These are phyloP conservation scores for Trichophyton simii DNA, from an alignment of 2,329 filamentous ascomycete species.

Conservation along the genomic window DNA sequence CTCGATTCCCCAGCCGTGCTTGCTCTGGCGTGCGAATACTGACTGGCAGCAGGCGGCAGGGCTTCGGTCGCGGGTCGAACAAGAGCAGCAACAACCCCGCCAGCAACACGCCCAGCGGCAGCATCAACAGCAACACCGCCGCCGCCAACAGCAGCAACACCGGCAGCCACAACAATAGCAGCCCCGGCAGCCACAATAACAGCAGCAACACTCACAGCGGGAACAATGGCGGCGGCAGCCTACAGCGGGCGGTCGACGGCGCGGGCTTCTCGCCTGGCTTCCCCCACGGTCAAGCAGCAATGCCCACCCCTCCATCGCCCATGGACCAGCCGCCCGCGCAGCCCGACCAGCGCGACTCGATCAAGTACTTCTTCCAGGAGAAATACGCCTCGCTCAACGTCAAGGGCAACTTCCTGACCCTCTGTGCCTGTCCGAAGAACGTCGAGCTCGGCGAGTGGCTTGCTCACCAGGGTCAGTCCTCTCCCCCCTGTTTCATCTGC, in stretches of 20 bases:
- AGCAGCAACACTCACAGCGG: background rate
- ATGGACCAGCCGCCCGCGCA: slow-evolving; percentile 24
- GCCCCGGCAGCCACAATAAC: background rate
- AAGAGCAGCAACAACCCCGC: slow-evolving; percentile 19
- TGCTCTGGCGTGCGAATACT: background rate
- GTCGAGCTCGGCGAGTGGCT: slow-evolving; percentile 94
- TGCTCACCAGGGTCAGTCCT: slow-evolving; percentile 68
- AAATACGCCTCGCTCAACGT: slow-evolving; percentile 68
- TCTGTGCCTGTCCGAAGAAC: slow-evolving; percentile 83
- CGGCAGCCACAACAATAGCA: background rate
- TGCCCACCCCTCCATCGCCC: slow-evolving; percentile 28
- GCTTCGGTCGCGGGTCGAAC: slow-evolving; percentile 37
- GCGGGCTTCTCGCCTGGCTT: background rate
- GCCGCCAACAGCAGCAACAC: background rate
- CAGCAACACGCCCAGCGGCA: background rate
- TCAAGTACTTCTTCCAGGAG: slow-evolving; percentile 41
- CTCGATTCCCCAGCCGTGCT: too few species aligned
- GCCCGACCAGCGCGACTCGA: slow-evolving; percentile 28
- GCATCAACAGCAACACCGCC: background rate
- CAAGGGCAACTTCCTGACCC: slow-evolving; percentile 93
- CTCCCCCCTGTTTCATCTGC: background rate
- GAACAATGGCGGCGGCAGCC: background rate
- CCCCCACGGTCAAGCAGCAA: slow-evolving; percentile 13
- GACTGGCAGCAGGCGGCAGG: slow-evolving; percentile 31
- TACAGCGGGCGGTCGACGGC: background rate